These are phyloP conservation scores for Fistulinella prunicolor DNA, from an alignment of 768 basidiomycete genomes.

Conservation along the genomic window DNA sequence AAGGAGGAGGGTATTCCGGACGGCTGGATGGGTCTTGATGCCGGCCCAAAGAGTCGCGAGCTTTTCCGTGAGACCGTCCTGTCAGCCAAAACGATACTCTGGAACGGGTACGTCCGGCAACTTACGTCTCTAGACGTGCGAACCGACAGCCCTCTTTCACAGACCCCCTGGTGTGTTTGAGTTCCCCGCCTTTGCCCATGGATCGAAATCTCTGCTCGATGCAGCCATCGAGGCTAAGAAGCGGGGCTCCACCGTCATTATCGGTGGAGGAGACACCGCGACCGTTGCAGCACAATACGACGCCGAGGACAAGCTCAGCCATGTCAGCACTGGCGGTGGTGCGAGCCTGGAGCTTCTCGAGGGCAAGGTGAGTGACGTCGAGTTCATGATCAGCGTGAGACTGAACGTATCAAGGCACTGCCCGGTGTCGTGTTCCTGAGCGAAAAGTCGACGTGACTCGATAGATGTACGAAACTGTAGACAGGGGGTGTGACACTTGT, in stretches of 20 bases:
- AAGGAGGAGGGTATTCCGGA: constrained; percentile 85
- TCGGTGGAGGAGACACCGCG: constrained; percentile 96
- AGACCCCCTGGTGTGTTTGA: constrained; percentile 99
- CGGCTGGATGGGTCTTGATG: constrained; percentile 95
- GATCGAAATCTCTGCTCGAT: constrained; percentile 80
- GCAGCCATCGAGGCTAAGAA: constrained; percentile 84
- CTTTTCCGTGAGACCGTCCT: constrained; percentile 78
- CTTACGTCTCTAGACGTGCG: background rate
- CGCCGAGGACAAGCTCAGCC: constrained; percentile 86
- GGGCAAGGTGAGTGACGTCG: constrained; percentile 71
- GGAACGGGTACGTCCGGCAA: constrained; percentile 73
- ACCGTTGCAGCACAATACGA: constrained; percentile 87
- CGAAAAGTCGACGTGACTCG: constrained; percentile 50
- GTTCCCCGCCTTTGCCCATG: constrained; percentile 85
- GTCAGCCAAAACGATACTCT: constrained; percentile 92
- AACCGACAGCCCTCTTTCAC: constrained; percentile 9
- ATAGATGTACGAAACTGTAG: constrained; percentile 9
- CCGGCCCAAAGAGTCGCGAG: constrained; percentile 78
- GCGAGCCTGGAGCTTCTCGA: constrained; percentile 94
- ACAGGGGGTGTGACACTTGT: constrained; percentile 9
- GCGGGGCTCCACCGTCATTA: constrained; percentile 87
- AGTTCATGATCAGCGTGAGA: constrained; percentile 7
- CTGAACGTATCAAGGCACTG: constrained; percentile 50
- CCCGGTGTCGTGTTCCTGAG: constrained; percentile 92
- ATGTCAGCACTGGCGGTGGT: constrained; percentile 95